Evolutionary conservation across 2,329 filamentous ascomycete species (phyloP).

Genomic region (Penicillium olsonii): DNA sequence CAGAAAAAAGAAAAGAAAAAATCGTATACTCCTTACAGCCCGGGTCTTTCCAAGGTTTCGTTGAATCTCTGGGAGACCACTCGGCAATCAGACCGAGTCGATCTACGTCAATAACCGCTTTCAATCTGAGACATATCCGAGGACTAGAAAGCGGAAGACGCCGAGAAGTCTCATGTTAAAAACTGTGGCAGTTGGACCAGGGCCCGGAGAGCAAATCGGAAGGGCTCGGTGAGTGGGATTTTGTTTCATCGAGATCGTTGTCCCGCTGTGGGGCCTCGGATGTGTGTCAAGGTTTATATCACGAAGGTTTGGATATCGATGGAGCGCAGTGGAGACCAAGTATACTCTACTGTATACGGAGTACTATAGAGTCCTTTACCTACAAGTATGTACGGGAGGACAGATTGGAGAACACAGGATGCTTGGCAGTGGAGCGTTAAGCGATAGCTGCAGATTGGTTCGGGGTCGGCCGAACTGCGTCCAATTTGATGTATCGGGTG

Average conservation of each 20-base stretch:
- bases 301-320: not conserved
- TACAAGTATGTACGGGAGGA: not conserved
- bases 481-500: not conserved
- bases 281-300: not conserved
- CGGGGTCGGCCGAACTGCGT: not conserved
- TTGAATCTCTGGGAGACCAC: too few relatives aligned
- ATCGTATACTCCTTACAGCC: too few relatives aligned
- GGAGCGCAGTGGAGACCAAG: too few relatives aligned
- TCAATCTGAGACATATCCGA: constrained; percentile 13
- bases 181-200: constrained; percentile 6
- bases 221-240: constrained; percentile 22
- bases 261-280: constrained; percentile 26
- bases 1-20: too few relatives aligned
- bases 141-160: constrained; percentile 19
- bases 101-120: not conserved
- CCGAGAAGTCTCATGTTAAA: constrained; percentile 20
- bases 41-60: too few relatives aligned
- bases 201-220: constrained; percentile 24
- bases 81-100: not conserved
- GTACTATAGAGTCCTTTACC: too few relatives aligned
- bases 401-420: not conserved
- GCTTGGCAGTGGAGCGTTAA: not conserved
- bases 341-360: too few relatives aligned
- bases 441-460: not conserved
- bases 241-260: constrained; percentile 27